Evolutionary conservation across 805 yeast species (phyloP).

Genomic region (Pichia insulana): DNA sequence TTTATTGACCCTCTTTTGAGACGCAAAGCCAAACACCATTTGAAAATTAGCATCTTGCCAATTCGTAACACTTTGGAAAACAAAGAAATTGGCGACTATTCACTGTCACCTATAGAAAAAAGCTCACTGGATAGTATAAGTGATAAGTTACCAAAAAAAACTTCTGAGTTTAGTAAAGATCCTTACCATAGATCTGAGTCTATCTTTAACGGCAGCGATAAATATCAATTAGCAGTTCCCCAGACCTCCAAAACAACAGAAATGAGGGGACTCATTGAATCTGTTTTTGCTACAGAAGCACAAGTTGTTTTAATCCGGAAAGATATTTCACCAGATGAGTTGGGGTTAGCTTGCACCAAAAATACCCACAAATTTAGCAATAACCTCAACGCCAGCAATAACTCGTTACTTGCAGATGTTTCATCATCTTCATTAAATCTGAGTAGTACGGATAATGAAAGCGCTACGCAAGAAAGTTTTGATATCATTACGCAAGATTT

Average conservation of each 20-base stretch:
- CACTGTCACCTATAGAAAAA: too few species aligned
- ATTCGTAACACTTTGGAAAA: too few species aligned
- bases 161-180: background rate
- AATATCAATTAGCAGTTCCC: conserved; percentile 2
- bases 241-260: conserved; percentile 3
- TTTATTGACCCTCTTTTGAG: too few species aligned
- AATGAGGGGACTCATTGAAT: conserved; percentile 12
- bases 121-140: too few species aligned
- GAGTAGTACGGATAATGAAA: background rate
- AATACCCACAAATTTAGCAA: too few species aligned
- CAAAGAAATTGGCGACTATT: too few species aligned
- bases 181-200: background rate
- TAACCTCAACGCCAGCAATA: background rate
- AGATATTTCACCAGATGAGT: conserved; percentile 11
- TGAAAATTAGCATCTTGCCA: too few species aligned
- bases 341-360: too few species aligned
- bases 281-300: conserved; percentile 17
- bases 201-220: background rate
- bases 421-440: conserved; percentile 11
- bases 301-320: conserved; percentile 19
- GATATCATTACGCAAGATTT: background rate
- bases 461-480: background rate
- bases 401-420: background rate
- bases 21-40: too few species aligned
- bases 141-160: background rate